phyloP scores from a whole-genome alignment of 352 stramenopile genomes.

The Blastocystis hominis region DNA sequence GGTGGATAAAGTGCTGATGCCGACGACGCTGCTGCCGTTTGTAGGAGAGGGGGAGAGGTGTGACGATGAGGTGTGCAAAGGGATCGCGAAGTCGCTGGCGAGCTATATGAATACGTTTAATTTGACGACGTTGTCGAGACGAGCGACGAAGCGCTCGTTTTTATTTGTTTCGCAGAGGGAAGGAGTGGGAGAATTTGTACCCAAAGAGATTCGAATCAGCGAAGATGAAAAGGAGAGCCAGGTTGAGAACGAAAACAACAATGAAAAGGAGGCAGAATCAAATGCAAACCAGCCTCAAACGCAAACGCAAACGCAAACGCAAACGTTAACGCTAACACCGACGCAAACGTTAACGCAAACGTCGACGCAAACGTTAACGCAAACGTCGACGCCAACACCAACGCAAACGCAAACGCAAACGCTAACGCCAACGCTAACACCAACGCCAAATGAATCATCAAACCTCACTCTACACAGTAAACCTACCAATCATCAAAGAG shows the following conservation, averaged over 20 bases:
- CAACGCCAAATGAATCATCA: too few species aligned
- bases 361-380: too few species aligned
- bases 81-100: neutral
- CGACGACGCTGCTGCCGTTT: neutral
- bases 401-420: too few species aligned
- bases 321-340: too few species aligned
- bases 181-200: neutral
- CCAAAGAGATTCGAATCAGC: neutral
- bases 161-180: neutral
- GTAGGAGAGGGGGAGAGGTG: neutral
- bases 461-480: too few species aligned
- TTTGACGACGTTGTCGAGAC: neutral
- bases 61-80: neutral
- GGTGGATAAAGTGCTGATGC: neutral
- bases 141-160: neutral
- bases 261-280: too few species aligned
- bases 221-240: neutral
- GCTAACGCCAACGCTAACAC: too few species aligned
- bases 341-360: too few species aligned
- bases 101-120: neutral
- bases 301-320: too few species aligned
- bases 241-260: neutral
- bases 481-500: too few species aligned
- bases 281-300: too few species aligned
- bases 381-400: too few species aligned